Base-by-base conservation (phyloP, 805 yeast genomes). In the Candida pini region DNA sequence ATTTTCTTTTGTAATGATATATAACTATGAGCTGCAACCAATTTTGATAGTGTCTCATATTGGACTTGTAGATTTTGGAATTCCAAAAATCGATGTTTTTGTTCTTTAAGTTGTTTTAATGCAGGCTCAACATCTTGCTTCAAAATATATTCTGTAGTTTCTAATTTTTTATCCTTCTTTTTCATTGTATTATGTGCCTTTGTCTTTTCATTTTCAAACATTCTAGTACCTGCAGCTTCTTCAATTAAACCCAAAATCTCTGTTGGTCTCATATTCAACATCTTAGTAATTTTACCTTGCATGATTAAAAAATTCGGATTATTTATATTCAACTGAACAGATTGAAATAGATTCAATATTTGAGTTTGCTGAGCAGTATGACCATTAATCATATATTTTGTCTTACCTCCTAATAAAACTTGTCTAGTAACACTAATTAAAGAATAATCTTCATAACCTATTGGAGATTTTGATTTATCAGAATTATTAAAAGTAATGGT, bases 221-320 rank as follows among this genome's bases (percentile, higher is more conserved):
- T 85, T 44, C 90, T 78, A 0, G 98, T 92, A 5, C 99, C 98
- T 0, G 98, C 96, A 0, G 98, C 98, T 62, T 92, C 99, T 60
- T 92, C 98, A 35, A 92, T 87, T 47, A 92, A 69, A 4, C 96
- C 80, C 43, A 92, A 62, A 27, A 90, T 84, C 58, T 92, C 97
- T 2, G 76, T 66, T 1, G 98, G 95, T 49, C 85, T 87, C 97
- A 92, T 92, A 58, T 92, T 92, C 51, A 92, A 70, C 44, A 92
- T 97, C 58, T 92, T 90, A 22, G 98, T 94, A 62, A 94, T 92
- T 56, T 88, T 86, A 40, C 99, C 99, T 62, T 92, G 99, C 98
- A 94, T 92, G 52, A 92, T 92, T 48, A 92, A 70, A 61, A 92
- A 92, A 57, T 92, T 92, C 21, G 99, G 98, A 54, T 90, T 92